These are phyloP conservation scores for Cichorium intybus DNA, from an alignment of 140 eudicot genomes.

Conservation along the genomic window DNA sequence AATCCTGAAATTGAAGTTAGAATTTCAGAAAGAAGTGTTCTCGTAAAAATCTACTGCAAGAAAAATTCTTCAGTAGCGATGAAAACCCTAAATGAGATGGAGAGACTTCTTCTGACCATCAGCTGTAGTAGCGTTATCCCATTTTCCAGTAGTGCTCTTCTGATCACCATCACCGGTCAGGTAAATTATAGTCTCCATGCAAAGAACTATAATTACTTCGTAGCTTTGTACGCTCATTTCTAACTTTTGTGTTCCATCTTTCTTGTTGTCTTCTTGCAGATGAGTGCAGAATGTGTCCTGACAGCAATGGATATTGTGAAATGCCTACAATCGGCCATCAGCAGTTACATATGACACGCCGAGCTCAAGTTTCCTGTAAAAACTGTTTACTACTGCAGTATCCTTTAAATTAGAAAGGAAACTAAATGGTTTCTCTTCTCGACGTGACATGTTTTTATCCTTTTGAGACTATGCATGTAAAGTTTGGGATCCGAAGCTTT, in stretches of 20 bases:
- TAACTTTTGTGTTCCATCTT: background rate
- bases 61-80: background rate
- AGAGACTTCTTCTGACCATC: constrained; percentile 35
- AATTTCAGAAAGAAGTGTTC: constrained; percentile 8
- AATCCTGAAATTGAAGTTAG: constrained; percentile 18
- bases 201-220: background rate
- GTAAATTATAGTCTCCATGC: background rate
- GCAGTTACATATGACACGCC: background rate
- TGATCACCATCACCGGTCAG: constrained; percentile 15
- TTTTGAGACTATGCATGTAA: background rate
- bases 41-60: constrained; percentile 2
- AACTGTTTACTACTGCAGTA: background rate
- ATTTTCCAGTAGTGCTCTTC: background rate
- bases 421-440: background rate
- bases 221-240: background rate
- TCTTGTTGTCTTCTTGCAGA: background rate
- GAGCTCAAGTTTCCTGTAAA: background rate
- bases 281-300: background rate
- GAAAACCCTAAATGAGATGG: constrained; percentile 33
- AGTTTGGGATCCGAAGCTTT: background rate
- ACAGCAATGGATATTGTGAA: constrained; percentile 16
- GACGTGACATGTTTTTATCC: background rate
- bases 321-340: constrained; percentile 2
- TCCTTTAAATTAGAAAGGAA: background rate
- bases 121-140: constrained; percentile 18